Conservation (phyloP, 2,329 filamentous ascomycete species). For the Aureobasidium subglaciale region DNA sequence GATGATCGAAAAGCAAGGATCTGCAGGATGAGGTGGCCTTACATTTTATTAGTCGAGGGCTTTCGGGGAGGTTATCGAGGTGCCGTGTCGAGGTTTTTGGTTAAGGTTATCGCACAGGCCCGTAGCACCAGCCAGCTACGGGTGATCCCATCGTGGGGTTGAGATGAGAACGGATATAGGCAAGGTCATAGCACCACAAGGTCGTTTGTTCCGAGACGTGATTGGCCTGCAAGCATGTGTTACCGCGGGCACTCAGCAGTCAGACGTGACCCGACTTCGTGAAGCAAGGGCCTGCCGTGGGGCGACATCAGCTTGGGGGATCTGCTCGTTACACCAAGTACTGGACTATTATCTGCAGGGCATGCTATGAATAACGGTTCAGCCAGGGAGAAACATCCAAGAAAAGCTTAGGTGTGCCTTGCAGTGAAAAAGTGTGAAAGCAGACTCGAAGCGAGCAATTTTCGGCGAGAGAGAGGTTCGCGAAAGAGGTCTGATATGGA, state of each 20-base stretch:
- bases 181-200: slow-evolving; percentile 4
- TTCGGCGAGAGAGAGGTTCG: neutral
- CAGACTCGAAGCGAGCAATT: neutral
- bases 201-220: neutral
- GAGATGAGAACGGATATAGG: neutral
- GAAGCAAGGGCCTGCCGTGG: slow-evolving; percentile 2
- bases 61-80: neutral
- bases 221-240: slow-evolving; percentile 1
- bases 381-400: neutral
- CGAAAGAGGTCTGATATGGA: neutral
- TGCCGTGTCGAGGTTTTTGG: slow-evolving; percentile 1
- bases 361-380: neutral
- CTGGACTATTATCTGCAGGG: neutral
- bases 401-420: neutral
- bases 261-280: neutral
- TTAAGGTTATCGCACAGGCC: slow-evolving; percentile 9
- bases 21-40: neutral
- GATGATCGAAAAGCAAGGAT: neutral
- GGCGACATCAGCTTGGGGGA: neutral
- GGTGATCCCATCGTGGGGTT: neutral
- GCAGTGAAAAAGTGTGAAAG: neutral
- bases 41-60: neutral
- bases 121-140: neutral
- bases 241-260: neutral
- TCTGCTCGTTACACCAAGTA: slow-evolving; percentile 4